Percentiles rank a stretch among this genome's conserved stretches.
These are phyloP conservation scores for Fennellomyces sp. DNA, from an alignment of 371 early-diverging fungal species.

Conservation along the genomic window DNA sequence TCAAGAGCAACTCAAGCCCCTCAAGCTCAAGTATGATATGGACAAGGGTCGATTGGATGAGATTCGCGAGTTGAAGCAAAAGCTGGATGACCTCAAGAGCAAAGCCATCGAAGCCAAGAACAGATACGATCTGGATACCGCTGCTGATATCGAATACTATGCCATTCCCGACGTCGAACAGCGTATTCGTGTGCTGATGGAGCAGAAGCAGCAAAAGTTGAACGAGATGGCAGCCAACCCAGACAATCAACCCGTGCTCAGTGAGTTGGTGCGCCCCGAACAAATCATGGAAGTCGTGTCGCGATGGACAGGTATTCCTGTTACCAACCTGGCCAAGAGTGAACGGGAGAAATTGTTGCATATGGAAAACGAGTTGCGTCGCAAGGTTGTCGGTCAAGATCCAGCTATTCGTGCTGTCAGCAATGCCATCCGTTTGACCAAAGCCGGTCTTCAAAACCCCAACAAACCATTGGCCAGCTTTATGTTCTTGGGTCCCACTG, in stretches of 20 bases:
- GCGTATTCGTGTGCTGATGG: conserved; percentile 60
- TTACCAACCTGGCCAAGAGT: conserved; percentile 72
- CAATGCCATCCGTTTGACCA: conserved; percentile 72
- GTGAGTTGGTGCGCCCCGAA: conserved; percentile 85
- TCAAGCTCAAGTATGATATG: conserved; percentile 83
- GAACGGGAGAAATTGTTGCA: conserved; percentile 83
- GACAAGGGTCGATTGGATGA: conserved; percentile 88
- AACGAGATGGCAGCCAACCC: conserved; percentile 52
- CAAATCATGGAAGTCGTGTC: conserved; percentile 89
- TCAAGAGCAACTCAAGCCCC: conserved; percentile 85
- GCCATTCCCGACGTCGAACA: conserved; percentile 85
- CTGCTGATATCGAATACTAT: conserved; percentile 87
- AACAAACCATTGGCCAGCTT: conserved; percentile 89
- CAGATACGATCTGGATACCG: conserved; percentile 72
- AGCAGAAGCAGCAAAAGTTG: conserved; percentile 61
- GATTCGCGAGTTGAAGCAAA: conserved; percentile 83
- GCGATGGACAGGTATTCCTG: conserved; percentile 91
- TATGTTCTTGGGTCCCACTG: conserved; percentile 93
- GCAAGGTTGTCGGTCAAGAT: conserved; percentile 87
- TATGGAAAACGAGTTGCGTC: conserved; percentile 74
- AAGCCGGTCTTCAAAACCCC: conserved; percentile 83
- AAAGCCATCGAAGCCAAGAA: conserved; percentile 90
- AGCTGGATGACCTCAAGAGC: conserved; percentile 83
- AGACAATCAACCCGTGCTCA: conserved; percentile 43
- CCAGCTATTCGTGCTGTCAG: conserved; percentile 80